Evolutionary conservation across 1,284 basidiomycete genomes (phyloP).

Genomic region (Pseudozyma sp.): DNA sequence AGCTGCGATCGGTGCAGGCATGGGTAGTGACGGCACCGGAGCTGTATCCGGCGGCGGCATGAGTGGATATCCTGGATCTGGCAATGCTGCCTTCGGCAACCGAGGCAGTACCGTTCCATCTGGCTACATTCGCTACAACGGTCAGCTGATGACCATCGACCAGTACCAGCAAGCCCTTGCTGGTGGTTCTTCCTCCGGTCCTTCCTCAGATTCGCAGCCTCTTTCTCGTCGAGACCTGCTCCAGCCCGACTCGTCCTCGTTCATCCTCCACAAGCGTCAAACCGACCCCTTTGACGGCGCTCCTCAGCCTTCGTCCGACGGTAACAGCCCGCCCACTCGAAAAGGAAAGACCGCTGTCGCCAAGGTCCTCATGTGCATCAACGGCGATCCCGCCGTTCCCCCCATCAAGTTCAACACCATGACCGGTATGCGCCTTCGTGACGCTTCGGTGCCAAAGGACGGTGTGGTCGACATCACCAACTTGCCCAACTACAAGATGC

Average conservation of each 20-base stretch:
- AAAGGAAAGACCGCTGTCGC: background rate
- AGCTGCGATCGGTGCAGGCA: background rate
- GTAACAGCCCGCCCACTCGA: background rate
- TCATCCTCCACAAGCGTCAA: slow-evolving; percentile 19
- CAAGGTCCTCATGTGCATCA: slow-evolving; percentile 48
- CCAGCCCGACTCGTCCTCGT: background rate
- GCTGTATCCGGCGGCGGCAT: background rate
- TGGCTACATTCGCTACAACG: slow-evolving; percentile 37
- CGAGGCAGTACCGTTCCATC: slow-evolving; percentile 4
- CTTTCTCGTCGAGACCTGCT: slow-evolving; percentile 12
- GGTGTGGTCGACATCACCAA: slow-evolving; percentile 39
- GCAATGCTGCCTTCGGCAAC: background rate
- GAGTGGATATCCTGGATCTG: background rate
- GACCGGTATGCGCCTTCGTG: slow-evolving; percentile 39
- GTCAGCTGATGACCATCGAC: slow-evolving; percentile 29
- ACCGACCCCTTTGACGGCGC: background rate
- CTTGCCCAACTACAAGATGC: slow-evolving; percentile 35
- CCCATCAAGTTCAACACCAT: slow-evolving; percentile 48
- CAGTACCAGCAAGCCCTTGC: slow-evolving; percentile 29
- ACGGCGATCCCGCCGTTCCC: slow-evolving; percentile 29
- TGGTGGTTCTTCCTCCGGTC: background rate
- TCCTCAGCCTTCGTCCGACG: background rate
- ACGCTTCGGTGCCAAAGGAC: slow-evolving; percentile 10
- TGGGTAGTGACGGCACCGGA: slow-evolving; percentile 1
- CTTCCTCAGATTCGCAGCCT: background rate